Evolutionary conservation across 108 stramenopile genomes (phyloP).

Genomic region (Schizochytrium sp.): DNA sequence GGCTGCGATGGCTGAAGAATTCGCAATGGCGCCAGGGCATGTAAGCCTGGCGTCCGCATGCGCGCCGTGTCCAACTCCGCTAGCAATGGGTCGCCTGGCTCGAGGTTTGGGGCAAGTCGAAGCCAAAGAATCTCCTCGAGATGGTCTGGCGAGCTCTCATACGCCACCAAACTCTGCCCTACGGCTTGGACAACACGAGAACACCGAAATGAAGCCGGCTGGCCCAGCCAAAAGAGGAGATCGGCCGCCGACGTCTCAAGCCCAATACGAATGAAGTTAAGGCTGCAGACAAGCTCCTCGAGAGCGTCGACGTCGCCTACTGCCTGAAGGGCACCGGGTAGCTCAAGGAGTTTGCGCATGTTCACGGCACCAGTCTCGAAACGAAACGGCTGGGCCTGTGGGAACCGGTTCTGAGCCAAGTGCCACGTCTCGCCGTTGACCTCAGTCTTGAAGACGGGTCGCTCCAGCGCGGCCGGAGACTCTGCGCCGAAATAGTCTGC

Average conservation of each 20-base stretch:
- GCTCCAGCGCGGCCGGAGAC: background rate
- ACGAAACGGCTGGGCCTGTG: background rate
- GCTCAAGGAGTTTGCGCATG: background rate
- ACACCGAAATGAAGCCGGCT: background rate
- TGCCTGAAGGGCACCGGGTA: background rate
- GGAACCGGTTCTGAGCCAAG: background rate
- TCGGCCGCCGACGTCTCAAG: background rate
- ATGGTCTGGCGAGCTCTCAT: background rate
- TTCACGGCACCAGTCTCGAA: background rate
- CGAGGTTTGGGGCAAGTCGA: background rate
- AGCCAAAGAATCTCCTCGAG: constrained; percentile 3
- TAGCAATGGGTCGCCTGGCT: background rate
- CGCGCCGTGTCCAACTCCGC: background rate
- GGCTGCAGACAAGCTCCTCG: background rate
- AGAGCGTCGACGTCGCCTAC: background rate
- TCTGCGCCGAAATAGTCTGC: background rate
- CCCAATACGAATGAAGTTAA: background rate
- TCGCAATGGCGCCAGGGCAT: background rate
- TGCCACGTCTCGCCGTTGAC: background rate
- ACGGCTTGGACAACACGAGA: background rate
- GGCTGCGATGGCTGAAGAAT: background rate
- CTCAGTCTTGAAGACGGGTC: background rate
- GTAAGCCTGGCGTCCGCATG: background rate
- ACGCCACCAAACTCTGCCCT: background rate
- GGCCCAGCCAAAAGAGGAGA: background rate